Percentiles rank a stretch among this genome's conserved stretches.
phyloP scores from a whole-genome alignment of 495 filamentous ascomycete genomes.

The Aspergillus olivimuriae region DNA sequence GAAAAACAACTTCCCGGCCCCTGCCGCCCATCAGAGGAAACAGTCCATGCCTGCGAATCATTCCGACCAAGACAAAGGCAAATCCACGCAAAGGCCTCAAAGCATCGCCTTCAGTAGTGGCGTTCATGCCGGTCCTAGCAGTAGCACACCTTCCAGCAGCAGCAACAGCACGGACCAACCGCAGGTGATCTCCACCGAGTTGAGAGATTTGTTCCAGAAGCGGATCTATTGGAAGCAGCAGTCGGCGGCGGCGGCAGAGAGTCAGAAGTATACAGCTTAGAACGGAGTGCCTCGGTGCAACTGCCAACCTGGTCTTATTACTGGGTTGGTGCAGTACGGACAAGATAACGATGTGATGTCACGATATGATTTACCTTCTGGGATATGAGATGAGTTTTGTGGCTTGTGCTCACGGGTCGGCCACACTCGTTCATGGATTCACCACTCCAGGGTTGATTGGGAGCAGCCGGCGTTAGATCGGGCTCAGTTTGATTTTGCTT shows the following conservation, averaged over 20 bases:
- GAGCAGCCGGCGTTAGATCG: too few species aligned
- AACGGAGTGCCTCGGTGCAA: too few species aligned
- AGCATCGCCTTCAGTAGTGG: conserved; percentile 24
- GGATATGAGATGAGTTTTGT: too few species aligned
- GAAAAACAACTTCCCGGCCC: conserved; percentile 73
- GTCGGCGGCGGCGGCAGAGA: not conserved
- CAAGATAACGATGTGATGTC: too few species aligned
- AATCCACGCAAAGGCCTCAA: conserved; percentile 22
- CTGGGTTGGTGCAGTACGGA: too few species aligned
- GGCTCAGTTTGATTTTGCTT: too few species aligned
- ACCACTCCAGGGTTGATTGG: too few species aligned
- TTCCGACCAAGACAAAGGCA: conserved; percentile 25
- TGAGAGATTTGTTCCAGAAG: conserved; percentile 67
- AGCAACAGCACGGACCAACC: conserved; percentile 13
- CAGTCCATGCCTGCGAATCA: conserved; percentile 11
- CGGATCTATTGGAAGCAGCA: conserved; percentile 47
- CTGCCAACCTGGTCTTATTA: too few species aligned
- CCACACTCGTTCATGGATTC: too few species aligned
- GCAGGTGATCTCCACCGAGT: conserved; percentile 70
- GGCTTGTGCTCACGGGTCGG: too few species aligned
- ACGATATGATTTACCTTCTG: too few species aligned
- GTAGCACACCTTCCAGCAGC: conserved; percentile 13
- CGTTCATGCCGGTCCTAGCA: conserved; percentile 13
- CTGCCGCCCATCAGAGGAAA: conserved; percentile 51
- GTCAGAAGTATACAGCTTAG: too few species aligned